phyloP scores from a whole-genome alignment of 139 green algal species.

The Coelastrella sp. region DNA sequence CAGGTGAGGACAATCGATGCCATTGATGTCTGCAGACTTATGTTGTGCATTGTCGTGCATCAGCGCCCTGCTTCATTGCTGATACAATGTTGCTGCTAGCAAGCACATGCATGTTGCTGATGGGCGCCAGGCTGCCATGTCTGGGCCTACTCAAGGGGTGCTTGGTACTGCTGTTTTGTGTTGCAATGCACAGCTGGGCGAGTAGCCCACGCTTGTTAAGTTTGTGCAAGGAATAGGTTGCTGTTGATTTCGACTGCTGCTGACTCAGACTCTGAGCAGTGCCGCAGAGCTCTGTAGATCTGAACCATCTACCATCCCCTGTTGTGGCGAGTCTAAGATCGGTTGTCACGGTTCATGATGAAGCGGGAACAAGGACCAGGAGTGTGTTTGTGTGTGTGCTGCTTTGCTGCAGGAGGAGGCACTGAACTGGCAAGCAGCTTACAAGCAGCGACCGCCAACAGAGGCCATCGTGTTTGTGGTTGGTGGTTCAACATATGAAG shows the following conservation, averaged over 20 bases:
- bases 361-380: not conserved
- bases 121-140: too few species aligned
- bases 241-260: not conserved
- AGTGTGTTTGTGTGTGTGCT: not conserved
- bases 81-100: too few species aligned
- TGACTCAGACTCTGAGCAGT: not conserved
- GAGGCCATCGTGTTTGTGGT: conserved; percentile 96
- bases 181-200: too few species aligned
- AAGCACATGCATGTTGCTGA: too few species aligned
- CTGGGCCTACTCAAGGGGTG: too few species aligned
- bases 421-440: conserved; percentile 57
- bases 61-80: not conserved
- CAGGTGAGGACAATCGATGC: conserved; percentile 5
- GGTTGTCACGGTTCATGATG: too few species aligned
- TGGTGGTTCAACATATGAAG: conserved; percentile 97
- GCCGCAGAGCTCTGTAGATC: not conserved
- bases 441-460: conserved; percentile 64
- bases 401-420: conserved; percentile 55
- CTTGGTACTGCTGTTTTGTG: too few species aligned
- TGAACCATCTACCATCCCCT: not conserved
- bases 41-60: not conserved
- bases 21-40: too few species aligned
- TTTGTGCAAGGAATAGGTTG: not conserved
- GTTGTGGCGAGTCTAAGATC: not conserved
- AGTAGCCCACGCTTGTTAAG: not conserved